These are phyloP conservation scores for Phialocephala subalpina DNA, from an alignment of 2,329 filamentous ascomycete species.

Conservation along the genomic window DNA sequence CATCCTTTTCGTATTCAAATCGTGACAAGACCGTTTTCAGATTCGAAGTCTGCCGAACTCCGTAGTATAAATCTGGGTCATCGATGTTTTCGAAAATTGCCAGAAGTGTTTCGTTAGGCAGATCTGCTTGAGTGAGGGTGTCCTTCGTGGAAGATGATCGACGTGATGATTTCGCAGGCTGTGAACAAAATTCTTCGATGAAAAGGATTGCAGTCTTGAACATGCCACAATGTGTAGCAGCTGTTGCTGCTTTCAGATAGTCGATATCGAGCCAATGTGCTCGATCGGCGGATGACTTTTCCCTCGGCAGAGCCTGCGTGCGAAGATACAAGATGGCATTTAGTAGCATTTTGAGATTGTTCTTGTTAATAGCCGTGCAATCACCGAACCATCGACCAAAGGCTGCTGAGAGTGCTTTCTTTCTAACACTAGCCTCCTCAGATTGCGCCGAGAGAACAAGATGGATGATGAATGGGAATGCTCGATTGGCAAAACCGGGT, in stretches of 20 bases:
- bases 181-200: slow-evolving; percentile 74
- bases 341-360: slow-evolving; percentile 77
- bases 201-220: slow-evolving; percentile 87
- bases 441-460: slow-evolving; percentile 76
- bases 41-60: slow-evolving; percentile 80
- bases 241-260: slow-evolving; percentile 71
- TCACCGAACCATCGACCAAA: slow-evolving; percentile 69
- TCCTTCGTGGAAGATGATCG: slow-evolving; percentile 68
- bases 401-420: slow-evolving; percentile 69
- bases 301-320: slow-evolving; percentile 77
- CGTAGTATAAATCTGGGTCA: slow-evolving; percentile 96
- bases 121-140: slow-evolving; percentile 44
- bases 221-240: slow-evolving; percentile 82
- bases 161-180: slow-evolving; percentile 64
- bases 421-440: slow-evolving; percentile 66
- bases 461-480: slow-evolving; percentile 88
- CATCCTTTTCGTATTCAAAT: slow-evolving; percentile 89
- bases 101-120: slow-evolving; percentile 75
- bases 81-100: slow-evolving; percentile 91
- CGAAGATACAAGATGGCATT: slow-evolving; percentile 88
- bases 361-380: slow-evolving; percentile 54
- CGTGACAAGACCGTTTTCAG: slow-evolving; percentile 80
- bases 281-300: slow-evolving; percentile 81
- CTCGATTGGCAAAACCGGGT: slow-evolving; percentile 72
- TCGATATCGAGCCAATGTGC: slow-evolving; percentile 88